These are phyloP conservation scores for Carex myosuroides DNA, from an alignment of 176 grass and related monocot species.

Conservation along the genomic window DNA sequence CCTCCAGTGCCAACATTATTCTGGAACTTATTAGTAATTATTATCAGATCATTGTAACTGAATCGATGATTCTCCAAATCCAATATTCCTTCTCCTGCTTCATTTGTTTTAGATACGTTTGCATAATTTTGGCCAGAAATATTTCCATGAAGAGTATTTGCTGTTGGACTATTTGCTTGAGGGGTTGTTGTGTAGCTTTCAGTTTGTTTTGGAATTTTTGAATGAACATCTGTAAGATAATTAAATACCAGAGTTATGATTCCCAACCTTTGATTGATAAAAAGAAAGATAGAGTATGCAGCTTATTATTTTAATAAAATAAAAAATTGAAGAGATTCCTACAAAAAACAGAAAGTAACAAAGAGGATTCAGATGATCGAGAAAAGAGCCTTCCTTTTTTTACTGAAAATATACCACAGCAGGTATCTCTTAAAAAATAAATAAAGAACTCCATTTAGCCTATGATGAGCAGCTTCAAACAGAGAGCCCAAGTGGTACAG, in stretches of 20 bases:
- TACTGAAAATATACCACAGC: background rate
- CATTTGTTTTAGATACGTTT: background rate
- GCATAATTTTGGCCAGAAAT: background rate
- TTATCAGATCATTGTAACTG: slow-evolving; percentile 35
- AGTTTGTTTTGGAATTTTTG: no score
- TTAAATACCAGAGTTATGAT: background rate
- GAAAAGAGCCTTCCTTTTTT: background rate
- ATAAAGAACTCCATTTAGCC: background rate
- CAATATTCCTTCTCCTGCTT: background rate
- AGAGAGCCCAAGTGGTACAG: background rate
- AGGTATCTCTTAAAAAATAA: background rate
- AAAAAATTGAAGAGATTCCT: background rate
- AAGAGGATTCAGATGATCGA: background rate
- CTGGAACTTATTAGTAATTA: slow-evolving; percentile 37
- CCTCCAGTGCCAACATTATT: slow-evolving; percentile 34
- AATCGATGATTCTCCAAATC: slow-evolving; percentile 34
- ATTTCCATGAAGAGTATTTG: no score
- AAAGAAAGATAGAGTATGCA: background rate
- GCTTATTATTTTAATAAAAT: background rate
- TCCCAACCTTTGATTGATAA: background rate
- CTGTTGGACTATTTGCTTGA: no score
- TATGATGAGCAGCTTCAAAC: background rate
- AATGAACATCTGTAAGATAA: background rate
- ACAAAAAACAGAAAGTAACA: background rate
- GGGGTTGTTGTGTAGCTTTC: no score